Evolutionary conservation across 2,329 filamentous ascomycete genomes (phyloP), one percentile per base, ranked within the genome.

Genomic region (Epichloe hybrida): DNA sequence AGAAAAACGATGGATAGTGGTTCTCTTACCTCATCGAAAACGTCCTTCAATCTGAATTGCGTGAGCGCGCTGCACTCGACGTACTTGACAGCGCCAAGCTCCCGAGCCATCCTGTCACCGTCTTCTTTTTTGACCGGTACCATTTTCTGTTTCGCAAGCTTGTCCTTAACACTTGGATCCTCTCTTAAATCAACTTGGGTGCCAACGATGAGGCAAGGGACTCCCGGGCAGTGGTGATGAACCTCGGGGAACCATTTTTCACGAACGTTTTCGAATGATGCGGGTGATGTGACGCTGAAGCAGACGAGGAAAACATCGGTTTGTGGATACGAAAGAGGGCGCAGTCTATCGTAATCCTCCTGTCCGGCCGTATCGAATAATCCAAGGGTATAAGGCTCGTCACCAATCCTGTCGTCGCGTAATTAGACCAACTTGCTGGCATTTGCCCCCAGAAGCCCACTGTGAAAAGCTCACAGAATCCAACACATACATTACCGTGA

Each of bases 161-260:
- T 97, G 61, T 96, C 90, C 57, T 84, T 77, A 42, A 97, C 91
- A 57, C 82, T 83, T 1, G 80, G 73, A 61, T 97, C 93, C 57
- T 97, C 89, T 64, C 93, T 78, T 70, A 98, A 76, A 82, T 98
- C 93, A 56, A 91, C 90, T 72, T 98, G 93, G 23, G 93, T 98
- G 61, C 93, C 93, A 54, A 98, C 93, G 59, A 98, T 96, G 57
- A 98, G 77, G 76, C 93, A 97, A 49, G 93, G 93, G 38, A 98
- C 93, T 57, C 93, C 93, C 17, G 93, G 93, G 67, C 93, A 98
- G 72, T 98, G 93, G 71, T 98, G 93, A 68, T 95, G 90, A 42
- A 98, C 93, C 72, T 98, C 93, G 44, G 93, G 93, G 63, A 96
- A 95, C 91, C 90, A 96, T 71, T 96, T 96, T 76, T 96, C 91